Evolutionary conservation across 2,329 filamentous ascomycete species (phyloP).

Genomic region (Beauveria rudraprayagi): DNA sequence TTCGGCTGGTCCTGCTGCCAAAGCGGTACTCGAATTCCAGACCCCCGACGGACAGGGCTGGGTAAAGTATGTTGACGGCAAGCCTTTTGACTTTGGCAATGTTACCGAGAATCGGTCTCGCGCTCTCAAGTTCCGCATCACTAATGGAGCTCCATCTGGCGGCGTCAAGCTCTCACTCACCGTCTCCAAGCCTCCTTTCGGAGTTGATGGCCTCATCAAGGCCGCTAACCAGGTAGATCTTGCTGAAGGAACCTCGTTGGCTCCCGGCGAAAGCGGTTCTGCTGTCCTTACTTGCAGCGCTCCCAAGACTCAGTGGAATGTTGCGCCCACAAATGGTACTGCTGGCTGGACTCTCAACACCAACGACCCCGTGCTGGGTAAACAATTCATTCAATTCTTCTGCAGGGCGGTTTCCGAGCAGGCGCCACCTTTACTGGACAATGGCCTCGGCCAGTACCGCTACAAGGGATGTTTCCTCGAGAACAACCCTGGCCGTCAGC

Average conservation of each 20-base stretch:
- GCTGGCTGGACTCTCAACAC: conserved; percentile 51
- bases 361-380: conserved; percentile 43
- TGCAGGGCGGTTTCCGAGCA: conserved; percentile 47
- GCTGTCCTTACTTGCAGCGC: conserved; percentile 47
- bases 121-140: conserved; percentile 43
- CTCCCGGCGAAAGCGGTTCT: conserved; percentile 40
- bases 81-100: conserved; percentile 46
- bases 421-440: conserved; percentile 36
- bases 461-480: conserved; percentile 50
- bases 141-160: conserved; percentile 39
- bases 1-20: conserved; percentile 39
- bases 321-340: conserved; percentile 37
- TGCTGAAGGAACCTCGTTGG: conserved; percentile 45
- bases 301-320: conserved; percentile 50
- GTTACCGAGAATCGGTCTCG: conserved; percentile 43
- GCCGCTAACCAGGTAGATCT: conserved; percentile 49
- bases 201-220: conserved; percentile 43
- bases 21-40: conserved; percentile 47
- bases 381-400: conserved; percentile 43
- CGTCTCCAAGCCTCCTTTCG: conserved; percentile 54
- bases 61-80: conserved; percentile 35
- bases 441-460: conserved; percentile 39
- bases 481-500: conserved; percentile 46
- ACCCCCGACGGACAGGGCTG: conserved; percentile 41
- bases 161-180: conserved; percentile 44